A percentile compares a stretch with the other conserved stretches of the same genome.
Conservation (phyloP, 257 asterid genomes). For the Ilex aquifolium region DNA sequence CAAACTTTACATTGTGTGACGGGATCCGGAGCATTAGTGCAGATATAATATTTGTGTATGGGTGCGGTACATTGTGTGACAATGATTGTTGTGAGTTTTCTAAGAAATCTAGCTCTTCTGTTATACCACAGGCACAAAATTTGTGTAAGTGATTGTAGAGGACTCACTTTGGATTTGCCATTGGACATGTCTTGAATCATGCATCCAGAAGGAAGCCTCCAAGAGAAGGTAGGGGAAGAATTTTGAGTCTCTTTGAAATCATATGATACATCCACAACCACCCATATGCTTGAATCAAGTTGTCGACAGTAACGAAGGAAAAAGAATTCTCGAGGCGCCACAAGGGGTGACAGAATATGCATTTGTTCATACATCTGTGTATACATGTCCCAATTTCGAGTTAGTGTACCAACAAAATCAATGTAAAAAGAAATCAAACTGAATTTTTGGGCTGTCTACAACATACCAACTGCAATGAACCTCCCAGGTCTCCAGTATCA, state of each 20-base stretch:
- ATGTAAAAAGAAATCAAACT: background rate
- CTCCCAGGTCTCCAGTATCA: conserved; percentile 40
- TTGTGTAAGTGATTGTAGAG: background rate
- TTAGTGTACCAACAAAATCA: background rate
- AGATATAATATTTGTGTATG: too few relatives aligned
- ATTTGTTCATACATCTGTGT: conserved; percentile 57
- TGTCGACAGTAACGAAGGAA: conserved; percentile 52
- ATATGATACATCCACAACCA: conserved; percentile 53
- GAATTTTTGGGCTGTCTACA: background rate
- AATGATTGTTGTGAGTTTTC: background rate
- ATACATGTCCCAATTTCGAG: background rate
- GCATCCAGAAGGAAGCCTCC: conserved; percentile 83
- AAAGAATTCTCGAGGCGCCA: conserved; percentile 60
- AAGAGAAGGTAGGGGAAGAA: conserved; percentile 30
- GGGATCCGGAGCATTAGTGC: too few relatives aligned
- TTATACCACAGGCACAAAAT: too few relatives aligned
- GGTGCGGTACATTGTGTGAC: too few relatives aligned
- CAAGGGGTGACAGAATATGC: conserved; percentile 67
- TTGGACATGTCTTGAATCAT: conserved; percentile 47
- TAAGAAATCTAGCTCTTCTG: background rate
- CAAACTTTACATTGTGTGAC: too few relatives aligned
- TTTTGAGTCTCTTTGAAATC: conserved; percentile 37
- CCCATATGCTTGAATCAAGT: conserved; percentile 47
- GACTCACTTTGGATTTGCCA: conserved; percentile 53
- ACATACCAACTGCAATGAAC: conserved; percentile 45